phyloP scores from a whole-genome alignment of 2,329 filamentous ascomycete genomes.

The Arthrinium phaeospermum region DNA sequence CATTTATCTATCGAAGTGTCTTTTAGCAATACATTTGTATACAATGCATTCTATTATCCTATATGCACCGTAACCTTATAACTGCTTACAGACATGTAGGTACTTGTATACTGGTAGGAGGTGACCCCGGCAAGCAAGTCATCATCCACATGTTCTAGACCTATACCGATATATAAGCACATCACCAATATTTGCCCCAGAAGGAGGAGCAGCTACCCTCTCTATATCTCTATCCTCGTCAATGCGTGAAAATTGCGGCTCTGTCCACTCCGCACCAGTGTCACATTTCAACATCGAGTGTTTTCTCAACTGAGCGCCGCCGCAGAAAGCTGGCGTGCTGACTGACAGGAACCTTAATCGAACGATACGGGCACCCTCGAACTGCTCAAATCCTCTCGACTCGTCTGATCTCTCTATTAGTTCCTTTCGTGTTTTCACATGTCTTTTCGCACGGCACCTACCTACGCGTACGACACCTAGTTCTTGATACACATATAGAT shows the following conservation, averaged over 20 bases:
- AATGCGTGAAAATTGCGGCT: constrained; percentile 4
- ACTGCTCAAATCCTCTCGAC: constrained; percentile 4
- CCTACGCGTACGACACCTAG: not conserved
- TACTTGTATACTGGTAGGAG: not conserved
- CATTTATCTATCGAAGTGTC: not conserved
- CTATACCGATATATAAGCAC: not conserved
- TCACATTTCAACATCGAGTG: not conserved
- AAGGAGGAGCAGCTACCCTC: not conserved
- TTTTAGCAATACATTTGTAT: not conserved
- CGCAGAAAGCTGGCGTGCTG: constrained; percentile 7
- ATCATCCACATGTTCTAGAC: constrained; percentile 7
- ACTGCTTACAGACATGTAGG: not conserved
- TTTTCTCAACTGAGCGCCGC: not conserved
- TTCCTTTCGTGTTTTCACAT: not conserved
- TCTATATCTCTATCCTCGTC: not conserved
- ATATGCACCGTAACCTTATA: not conserved
- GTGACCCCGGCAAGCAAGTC: not conserved
- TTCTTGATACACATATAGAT: not conserved
- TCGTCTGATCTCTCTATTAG: not conserved
- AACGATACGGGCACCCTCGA: not conserved
- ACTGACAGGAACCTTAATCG: constrained; percentile 16
- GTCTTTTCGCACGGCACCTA: not conserved
- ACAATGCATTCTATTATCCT: not conserved
- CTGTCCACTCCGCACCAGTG: not conserved
- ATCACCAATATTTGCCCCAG: not conserved